Evolutionary conservation across 2,329 filamentous ascomycete genomes (phyloP), one percentile per base, ranked within the genome.

Genomic region (Fusarium illudens): DNA sequence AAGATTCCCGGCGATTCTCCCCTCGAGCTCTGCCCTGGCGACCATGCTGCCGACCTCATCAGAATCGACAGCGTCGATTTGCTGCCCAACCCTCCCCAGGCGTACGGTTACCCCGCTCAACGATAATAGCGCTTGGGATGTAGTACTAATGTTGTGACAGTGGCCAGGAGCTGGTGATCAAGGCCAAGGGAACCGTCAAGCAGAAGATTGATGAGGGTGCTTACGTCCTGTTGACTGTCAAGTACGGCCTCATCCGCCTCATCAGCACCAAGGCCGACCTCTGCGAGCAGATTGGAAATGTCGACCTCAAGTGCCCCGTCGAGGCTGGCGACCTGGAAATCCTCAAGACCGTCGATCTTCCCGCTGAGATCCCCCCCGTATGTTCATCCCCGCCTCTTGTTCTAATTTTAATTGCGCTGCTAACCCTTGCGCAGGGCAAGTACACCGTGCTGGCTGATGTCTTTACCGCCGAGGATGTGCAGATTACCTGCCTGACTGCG

Each of bases 391-490:
- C 20, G 3, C 36, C 7, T 5, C 8, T 30, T 19, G 13, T 25
- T 25, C n/a, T n/a, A 50, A 50, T 46, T 25, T 72, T 78, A 55
- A 77, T 58, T 9, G 19, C 37, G 4, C 52, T 36, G 39, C 64
- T 70, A 59, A 70, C 36, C n/a, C n/a, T 10, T 3, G 4, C 5
- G 3, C 68, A 96, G 93, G 96, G 94, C 77, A 94, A 89, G 76
- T 99, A 97, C 86, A 92, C 87, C 17, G 96, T 99, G 33, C 81
- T 90, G 36, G 96, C 95, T 39, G 92, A 98, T 76, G 95, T 96
- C 50, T 91, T 88, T 80, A 93, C 88, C 71, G 85, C 83, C 64
- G 89, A 96, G 53, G 84, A 87, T 60, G 84, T 89, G 68, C 89
- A 89, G 76, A 91, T 99, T 68, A 97, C 94, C 63, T 99, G 96